These are phyloP conservation scores for Odonthalia washingtoniensis DNA, from an alignment of 31 red algal genomes.

Conservation along the genomic window DNA sequence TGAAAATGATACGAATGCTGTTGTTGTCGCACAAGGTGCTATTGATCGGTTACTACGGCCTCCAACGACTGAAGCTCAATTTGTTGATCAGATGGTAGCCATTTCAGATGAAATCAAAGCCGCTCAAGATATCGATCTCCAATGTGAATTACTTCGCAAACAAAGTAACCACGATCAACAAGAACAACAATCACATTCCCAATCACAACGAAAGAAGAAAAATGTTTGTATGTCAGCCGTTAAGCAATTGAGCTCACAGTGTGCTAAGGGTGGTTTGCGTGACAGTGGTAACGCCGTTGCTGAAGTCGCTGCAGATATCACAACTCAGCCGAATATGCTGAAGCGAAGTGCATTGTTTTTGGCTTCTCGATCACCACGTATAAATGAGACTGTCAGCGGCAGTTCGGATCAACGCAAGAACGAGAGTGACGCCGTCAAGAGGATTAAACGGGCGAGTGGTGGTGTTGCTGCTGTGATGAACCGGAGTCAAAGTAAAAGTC, in stretches of 20 bases:
- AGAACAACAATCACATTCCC: neutral
- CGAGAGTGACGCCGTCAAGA: neutral
- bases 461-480: neutral
- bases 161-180: too few relatives aligned
- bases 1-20: slow-evolving; percentile 48
- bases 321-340: too few relatives aligned
- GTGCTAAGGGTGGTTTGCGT: slow-evolving; percentile 25
- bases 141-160: neutral
- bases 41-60: slow-evolving; percentile 47
- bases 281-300: slow-evolving; percentile 39
- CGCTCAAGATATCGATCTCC: neutral
- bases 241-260: slow-evolving; percentile 34
- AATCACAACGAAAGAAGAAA: neutral
- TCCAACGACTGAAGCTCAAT: slow-evolving; percentile 55
- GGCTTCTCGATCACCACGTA: slow-evolving; percentile 31
- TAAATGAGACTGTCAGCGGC: too few relatives aligned
- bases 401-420: neutral
- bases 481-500: neutral
- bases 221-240: neutral
- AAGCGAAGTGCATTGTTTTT: slow-evolving; percentile 55
- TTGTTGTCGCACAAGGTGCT: slow-evolving; percentile 54
- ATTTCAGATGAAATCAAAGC: slow-evolving; percentile 49
- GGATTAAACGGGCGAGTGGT: neutral
- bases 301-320: neutral
- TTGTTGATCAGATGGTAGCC: slow-evolving; percentile 51